phyloP scores from a whole-genome alignment of 148 eudicot genomes.

The Rhododendron henanense region DNA sequence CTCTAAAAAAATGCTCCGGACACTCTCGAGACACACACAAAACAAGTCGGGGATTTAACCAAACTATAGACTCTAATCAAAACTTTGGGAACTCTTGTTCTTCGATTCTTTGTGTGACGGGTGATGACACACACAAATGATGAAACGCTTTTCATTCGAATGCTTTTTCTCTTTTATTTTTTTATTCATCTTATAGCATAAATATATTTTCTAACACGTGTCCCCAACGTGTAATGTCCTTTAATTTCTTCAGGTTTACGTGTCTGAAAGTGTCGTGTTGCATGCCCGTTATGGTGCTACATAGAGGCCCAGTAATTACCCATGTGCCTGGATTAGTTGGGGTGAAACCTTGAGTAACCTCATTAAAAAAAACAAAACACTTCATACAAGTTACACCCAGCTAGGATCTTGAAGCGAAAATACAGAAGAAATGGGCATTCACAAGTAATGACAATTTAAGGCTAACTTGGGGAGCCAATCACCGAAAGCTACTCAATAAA shows the following conservation, averaged over 20 bases:
- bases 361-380: not conserved
- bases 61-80: too few species aligned
- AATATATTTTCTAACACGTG: too few species aligned
- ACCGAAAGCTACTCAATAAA: not conserved
- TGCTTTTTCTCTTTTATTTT: not conserved
- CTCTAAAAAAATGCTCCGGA: not conserved
- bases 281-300: not conserved
- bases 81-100: not conserved
- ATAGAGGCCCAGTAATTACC: not conserved
- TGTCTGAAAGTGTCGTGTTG: not conserved
- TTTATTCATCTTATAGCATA: not conserved
- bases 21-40: not conserved
- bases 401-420: not conserved
- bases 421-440: not conserved
- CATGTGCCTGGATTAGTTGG: not conserved
- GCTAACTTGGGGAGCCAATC: not conserved
- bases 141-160: not conserved
- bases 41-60: not conserved
- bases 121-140: not conserved
- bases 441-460: not conserved
- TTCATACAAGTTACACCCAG: not conserved
- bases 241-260: too few species aligned
- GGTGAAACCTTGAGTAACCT: not conserved
- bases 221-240: not conserved
- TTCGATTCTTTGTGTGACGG: not conserved